Evolutionary conservation across 352 stramenopile genomes (phyloP), one percentile per base, ranked within the genome.

Genomic region (Phytophthora nicotianae): DNA sequence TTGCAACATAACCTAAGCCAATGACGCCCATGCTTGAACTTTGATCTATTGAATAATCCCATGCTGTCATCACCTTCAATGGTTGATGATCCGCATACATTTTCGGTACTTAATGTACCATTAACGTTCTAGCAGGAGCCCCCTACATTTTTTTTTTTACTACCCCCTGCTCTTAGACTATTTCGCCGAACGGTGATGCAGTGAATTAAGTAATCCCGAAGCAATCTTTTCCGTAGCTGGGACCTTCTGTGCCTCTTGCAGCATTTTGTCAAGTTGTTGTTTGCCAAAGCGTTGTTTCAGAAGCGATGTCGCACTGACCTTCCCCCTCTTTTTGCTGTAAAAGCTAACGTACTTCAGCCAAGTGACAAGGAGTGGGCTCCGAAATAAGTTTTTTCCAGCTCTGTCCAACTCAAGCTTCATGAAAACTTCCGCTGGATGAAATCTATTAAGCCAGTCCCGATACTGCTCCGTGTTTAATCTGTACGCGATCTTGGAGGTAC

Each of bases 321-420:
- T 27, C 10, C 5, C 19, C 10, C 8, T 48, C 19, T 27, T 48
- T 20, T 17, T 27, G 8, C 13, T 52, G 16, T 38, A 52, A 23
- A 52, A 52, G 10, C 19, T 17, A 14, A 38, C 46, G 17, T 52
- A 52, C 27, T 52, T 52, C 14, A 41, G 8, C 46, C 46, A 52
- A 14, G 46, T 52, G 17, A 0, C 8, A 4, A 52, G 19, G 2
- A 41, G 26, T 19, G 46, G 46, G 26, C 46, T 52, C 11, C 37
- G 7, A 20, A 52, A 52, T 8, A 52, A 24, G 2, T 38, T 41
- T 27, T 41, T 26, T 2, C 46, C 46, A 24, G 27, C 46, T 6
- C 5, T 9, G 13, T 41, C 26, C 24, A 52, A 19, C 9, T 52
- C n/a, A 2, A 52, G 27, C 6, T 41, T 19, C 5, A 16, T 26